These are phyloP conservation scores for Fraxinus albicans DNA, from an alignment of 305 asterid genomes.

Conservation along the genomic window DNA sequence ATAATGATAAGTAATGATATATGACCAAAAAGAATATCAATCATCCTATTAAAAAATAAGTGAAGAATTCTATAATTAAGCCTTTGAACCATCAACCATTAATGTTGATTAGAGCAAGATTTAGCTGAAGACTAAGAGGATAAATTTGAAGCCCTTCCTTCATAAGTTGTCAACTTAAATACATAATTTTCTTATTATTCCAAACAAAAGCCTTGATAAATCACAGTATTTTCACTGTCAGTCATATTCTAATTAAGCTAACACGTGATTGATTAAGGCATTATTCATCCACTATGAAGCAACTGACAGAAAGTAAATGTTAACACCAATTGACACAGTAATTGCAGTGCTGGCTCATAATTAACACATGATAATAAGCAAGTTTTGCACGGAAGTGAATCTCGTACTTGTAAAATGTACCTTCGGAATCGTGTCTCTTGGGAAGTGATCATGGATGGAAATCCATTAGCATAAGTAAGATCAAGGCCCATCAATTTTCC, in stretches of 20 bases:
- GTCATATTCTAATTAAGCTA: neutral
- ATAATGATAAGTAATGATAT: neutral
- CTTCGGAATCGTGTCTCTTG: too few species aligned
- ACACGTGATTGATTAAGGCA: neutral
- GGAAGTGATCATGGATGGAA: slow-evolving; percentile 71
- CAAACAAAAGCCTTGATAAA: neutral
- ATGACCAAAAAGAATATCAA: neutral
- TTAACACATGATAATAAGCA: neutral
- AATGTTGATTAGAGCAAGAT: neutral
- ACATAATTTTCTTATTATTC: neutral
- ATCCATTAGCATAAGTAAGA: slow-evolving; percentile 65
- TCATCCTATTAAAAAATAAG: neutral
- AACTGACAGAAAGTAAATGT: neutral
- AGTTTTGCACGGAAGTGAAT: neutral
- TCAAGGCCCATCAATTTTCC: slow-evolving; percentile 71
- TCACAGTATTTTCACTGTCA: neutral
- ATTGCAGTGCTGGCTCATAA: neutral
- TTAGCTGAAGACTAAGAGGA: neutral
- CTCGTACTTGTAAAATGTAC: slow-evolving; percentile 72
- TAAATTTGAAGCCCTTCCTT: neutral
- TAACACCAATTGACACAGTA: neutral
- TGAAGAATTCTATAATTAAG: neutral
- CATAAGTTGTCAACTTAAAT: neutral
- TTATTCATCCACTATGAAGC: neutral
- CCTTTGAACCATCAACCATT: neutral